Evolutionary conservation across 78 protist genomes (phyloP), one percentile per base, ranked within the genome.

Genomic region (Dictyostelium brefeldianum): DNA sequence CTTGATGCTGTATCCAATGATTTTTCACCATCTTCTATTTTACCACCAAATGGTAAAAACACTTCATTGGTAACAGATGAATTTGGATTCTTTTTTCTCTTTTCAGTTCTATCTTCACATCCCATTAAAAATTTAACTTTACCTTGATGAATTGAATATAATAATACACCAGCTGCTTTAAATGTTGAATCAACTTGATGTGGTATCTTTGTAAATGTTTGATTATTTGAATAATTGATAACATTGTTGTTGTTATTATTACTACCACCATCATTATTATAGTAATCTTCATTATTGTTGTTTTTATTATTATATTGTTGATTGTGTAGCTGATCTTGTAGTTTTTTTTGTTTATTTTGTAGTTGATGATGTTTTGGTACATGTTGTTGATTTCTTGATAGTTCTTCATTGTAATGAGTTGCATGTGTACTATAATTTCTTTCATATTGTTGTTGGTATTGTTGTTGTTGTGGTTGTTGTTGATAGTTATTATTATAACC

Each of bases 41-140:
- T 74, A 9, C 93, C 93, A 29, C 93, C 93, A 50, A 87, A 78
- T 10, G 93, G 93, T 12, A 78, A 57, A 56, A 41, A 87, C 11
- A 59, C 83, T 15, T 43, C 36, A 27, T 50, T 20, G 22, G n/a
- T 41, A 1, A 20, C 0, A 3, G 51, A 46, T 2, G 43, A 22
- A 11, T 67, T 11, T 15, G 82, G 81, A 41, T 12, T 36, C 4
- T 18, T 27, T 62, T 20, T 64, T 46, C 51, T 46, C 62, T 85
- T 85, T 31, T 56, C 50, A 18, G 80, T 47, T 47, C 92, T 50
- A 31, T 77, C 84, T 36, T 87, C 93, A 43, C 85, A 59, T 17
- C 84, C 93, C 62, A 87, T 17, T 50, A 87, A 50, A 18, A 87
- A 31, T 46, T 20, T 64, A n/a, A 87, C 20, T n/a, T 18, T 73